A percentile compares a stretch with the other conserved stretches of the same genome.
These are phyloP conservation scores for Umbelopsis sp. DNA, from an alignment of 371 early-diverging fungal genomes.

Conservation along the genomic window DNA sequence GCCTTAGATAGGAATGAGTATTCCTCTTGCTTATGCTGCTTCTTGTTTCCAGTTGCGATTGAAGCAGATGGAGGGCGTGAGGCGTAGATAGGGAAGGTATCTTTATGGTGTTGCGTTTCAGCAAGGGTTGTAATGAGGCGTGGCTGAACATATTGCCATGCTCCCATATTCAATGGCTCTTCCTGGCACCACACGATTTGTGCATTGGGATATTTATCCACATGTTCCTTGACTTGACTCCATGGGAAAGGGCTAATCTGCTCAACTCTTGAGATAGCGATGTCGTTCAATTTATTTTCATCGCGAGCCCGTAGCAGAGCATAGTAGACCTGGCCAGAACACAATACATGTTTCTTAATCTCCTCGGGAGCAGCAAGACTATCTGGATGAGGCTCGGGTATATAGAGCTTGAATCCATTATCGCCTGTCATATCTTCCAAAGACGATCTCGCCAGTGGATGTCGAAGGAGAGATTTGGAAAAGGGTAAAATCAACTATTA, in stretches of 20 bases:
- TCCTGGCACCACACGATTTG: conserved; percentile 95
- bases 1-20: conserved; percentile 82
- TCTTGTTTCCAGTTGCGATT: conserved; percentile 96
- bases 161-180: conserved; percentile 94
- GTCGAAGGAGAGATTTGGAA: conserved; percentile 93
- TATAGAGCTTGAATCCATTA: conserved; percentile 86
- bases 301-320: conserved; percentile 84
- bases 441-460: conserved; percentile 87
- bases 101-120: conserved; percentile 70
- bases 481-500: conserved; percentile 76
- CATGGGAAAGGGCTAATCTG: conserved; percentile 97
- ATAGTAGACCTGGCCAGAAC: conserved; percentile 97
- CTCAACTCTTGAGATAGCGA: conserved; percentile 94
- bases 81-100: conserved; percentile 78
- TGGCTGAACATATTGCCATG: conserved; percentile 88
- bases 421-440: conserved; percentile 82
- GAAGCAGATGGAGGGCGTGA: conserved; percentile 93
- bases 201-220: conserved; percentile 91
- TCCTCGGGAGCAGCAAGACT: conserved; percentile 75
- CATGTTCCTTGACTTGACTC: conserved; percentile 80
- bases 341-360: conserved; percentile 88
- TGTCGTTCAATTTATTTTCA: conserved; percentile 78
- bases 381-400: conserved; percentile 88
- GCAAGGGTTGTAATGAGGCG: conserved; percentile 80
- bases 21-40: conserved; percentile 94